Evolutionary conservation across 768 basidiomycete genomes (phyloP).

Genomic region (Serendipita sp.): DNA sequence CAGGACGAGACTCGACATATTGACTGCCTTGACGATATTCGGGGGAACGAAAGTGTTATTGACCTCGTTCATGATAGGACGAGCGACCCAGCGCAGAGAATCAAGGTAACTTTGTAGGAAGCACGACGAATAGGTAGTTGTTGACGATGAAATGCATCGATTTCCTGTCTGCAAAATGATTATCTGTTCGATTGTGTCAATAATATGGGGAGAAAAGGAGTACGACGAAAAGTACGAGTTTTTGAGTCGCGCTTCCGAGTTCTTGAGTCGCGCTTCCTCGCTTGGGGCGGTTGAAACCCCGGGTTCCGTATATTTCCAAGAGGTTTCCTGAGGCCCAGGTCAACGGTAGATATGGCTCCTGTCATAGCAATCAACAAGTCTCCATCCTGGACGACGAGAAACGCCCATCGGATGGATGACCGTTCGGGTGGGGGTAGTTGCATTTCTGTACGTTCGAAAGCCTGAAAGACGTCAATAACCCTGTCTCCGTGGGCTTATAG

Average conservation of each 20-base stretch:
- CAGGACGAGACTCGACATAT: background rate
- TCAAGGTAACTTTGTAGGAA: conserved; percentile 9
- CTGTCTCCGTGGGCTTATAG: no score
- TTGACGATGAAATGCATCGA: conserved; percentile 9
- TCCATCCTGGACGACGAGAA: conserved; percentile 31
- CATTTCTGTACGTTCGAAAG: conserved; percentile 6
- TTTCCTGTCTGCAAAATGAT: conserved; percentile 15
- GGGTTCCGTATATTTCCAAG: conserved; percentile 23
- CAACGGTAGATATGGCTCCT: conserved; percentile 21
- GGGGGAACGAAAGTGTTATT: conserved; percentile 14
- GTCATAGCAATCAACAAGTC: conserved; percentile 28
- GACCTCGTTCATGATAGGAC: conserved; percentile 12
- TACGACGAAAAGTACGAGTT: conserved; percentile 9
- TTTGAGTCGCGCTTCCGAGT: conserved; percentile 38
- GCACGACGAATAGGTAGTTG: conserved; percentile 8
- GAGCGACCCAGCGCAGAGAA: conserved; percentile 9
- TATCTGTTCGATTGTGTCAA: conserved; percentile 6
- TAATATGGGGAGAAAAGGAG: background rate
- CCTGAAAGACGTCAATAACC: no score
- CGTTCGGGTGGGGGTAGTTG: conserved; percentile 73
- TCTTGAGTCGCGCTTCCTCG: conserved; percentile 85
- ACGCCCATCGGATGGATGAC: conserved; percentile 46
- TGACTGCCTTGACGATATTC: conserved; percentile 7
- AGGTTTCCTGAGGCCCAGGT: conserved; percentile 23
- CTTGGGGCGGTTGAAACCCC: conserved; percentile 9